Evolutionary conservation across 129 eudicot species (phyloP), one percentile per base, ranked within the genome.

Genomic region (Calendula officinalis): DNA sequence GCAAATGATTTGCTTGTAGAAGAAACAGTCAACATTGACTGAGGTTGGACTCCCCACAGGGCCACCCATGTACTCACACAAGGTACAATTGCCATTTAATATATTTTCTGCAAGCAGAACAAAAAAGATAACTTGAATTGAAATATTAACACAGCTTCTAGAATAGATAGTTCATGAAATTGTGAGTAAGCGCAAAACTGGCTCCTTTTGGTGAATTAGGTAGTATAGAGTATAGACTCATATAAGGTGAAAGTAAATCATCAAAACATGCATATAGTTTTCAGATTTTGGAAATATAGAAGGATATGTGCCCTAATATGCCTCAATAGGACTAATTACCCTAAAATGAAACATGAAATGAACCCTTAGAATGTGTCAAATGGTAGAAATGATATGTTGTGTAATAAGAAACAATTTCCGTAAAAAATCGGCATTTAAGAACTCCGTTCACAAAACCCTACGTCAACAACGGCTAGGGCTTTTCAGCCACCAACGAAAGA

Each of bases 51-150:
- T 63, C 90, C 83, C 63, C 82, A 83, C 50, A 76, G 78, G 45
- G 85, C 84, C 66, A 79, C 82, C 74, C 82, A 87, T 70, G 86
- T 83, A 66, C 85, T 66, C 58, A 80, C 87, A 81, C 83, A 87
- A 73, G 95, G 95, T 76, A 81, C 53, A 33, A 81, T 75, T 48
- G 91, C 91, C 95, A 87, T 87, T 67, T 32, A 65, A 46, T 72
- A 64, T 70, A 48, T 45, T 36, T 69, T 51, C 75, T 51, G 62
- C 70, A 55, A 69, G 22, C 30, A 47, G 42, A 17, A 56, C 38
- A 73, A 73, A 27, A 58, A 0, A 46, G 5, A 52, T 17, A 39
- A 14, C 7, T 17, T 22, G 30, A 22, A 22, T 22, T 22, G 30
- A 22, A 22, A 22, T 1, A 22, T 22, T 22, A 22, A 22, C 30